Conservation (phyloP, 108 stramenopile genomes). For the Epithemia pelagica region DNA sequence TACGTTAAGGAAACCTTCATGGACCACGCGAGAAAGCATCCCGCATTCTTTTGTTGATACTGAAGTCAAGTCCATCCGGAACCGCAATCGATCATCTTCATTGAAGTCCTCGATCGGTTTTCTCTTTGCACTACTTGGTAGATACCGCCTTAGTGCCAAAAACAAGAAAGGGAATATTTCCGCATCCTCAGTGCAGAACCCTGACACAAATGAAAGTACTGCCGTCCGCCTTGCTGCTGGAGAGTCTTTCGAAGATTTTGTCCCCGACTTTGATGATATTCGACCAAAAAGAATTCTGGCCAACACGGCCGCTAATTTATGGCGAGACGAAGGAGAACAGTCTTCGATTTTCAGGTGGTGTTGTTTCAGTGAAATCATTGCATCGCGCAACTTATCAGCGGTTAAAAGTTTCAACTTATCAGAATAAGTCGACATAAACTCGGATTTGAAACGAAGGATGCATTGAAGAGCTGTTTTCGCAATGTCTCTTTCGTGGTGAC, state of each 20-base stretch:
- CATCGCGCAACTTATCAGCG: constrained; percentile 60
- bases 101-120: constrained; percentile 22
- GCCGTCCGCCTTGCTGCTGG: constrained; percentile 66
- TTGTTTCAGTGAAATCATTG: constrained; percentile 56
- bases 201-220: constrained; percentile 69
- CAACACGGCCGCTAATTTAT: constrained; percentile 33
- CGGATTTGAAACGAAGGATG: constrained; percentile 53
- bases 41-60: constrained; percentile 24
- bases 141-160: constrained; percentile 67
- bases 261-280: constrained; percentile 42
- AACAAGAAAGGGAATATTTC: constrained; percentile 70
- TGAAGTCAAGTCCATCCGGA: constrained; percentile 8
- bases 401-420: constrained; percentile 47
- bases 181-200: constrained; percentile 40
- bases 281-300: constrained; percentile 75
- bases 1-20: constrained; percentile 78
- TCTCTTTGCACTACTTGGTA: constrained; percentile 29
- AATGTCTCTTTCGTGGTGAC: constrained; percentile 52
- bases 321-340: background rate
- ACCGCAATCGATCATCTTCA: constrained; percentile 11
- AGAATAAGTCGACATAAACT: constrained; percentile 47
- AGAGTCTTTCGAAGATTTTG: constrained; percentile 64
- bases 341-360: background rate
- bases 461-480: constrained; percentile 53
- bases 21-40: constrained; percentile 33